A percentile compares a stretch with the other conserved stretches of the same genome.
Conservation (phyloP, 257 asterid species). For the Solanum neorickii region DNA sequence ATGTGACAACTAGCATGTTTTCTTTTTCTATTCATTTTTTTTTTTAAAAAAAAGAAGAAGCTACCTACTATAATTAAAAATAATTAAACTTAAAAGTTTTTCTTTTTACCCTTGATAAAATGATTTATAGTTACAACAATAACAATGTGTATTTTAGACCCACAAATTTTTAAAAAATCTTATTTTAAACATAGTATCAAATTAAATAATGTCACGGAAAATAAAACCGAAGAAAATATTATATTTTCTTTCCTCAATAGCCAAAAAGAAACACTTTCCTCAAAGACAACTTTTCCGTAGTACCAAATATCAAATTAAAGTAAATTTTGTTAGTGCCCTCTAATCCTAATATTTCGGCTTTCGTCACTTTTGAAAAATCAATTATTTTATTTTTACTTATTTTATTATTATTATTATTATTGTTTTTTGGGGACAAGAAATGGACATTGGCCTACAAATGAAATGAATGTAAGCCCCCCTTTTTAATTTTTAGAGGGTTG, state of each 20-base stretch:
- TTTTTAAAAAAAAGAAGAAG: too few relatives aligned
- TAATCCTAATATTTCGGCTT: constrained; percentile 9
- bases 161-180: too few relatives aligned
- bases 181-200: too few relatives aligned
- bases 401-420: too few relatives aligned
- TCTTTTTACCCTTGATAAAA: too few relatives aligned
- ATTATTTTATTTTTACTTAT: neutral
- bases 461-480: constrained; percentile 1
- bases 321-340: neutral
- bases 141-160: neutral
- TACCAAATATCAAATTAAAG: constrained; percentile 6
- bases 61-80: neutral
- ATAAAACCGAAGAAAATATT: too few relatives aligned
- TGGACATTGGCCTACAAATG: constrained; percentile 26
- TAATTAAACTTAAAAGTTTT: neutral
- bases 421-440: constrained; percentile 5
- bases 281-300: constrained; percentile 3
- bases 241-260: neutral
- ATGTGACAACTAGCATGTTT: too few relatives aligned
- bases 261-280: neutral
- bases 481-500: neutral
- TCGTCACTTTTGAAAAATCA: constrained; percentile 14
- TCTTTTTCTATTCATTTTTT: too few relatives aligned
- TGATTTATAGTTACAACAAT: neutral
- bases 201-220: neutral